Evolutionary conservation across 75 land plant species (phyloP).

Genomic region (Cupressus sempervirens): DNA sequence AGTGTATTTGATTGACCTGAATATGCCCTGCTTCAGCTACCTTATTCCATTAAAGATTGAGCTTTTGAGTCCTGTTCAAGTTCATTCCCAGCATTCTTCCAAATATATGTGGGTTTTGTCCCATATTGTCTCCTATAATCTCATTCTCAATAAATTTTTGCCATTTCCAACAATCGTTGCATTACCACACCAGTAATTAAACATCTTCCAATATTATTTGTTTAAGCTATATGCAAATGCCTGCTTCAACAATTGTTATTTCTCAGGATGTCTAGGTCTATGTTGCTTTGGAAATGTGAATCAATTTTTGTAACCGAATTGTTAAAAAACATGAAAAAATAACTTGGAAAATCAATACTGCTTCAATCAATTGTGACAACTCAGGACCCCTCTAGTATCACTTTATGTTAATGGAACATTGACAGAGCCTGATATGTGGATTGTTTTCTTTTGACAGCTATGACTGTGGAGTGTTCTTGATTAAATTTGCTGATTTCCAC

Average conservation of each 20-base stretch:
- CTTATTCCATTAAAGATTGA: background rate
- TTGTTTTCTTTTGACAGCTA: background rate
- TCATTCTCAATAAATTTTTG: background rate
- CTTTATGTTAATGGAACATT: background rate
- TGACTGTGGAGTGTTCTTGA: slow-evolving; percentile 9
- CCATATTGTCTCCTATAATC: background rate
- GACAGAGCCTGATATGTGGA: background rate
- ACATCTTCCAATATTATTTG: background rate
- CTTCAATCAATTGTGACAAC: background rate
- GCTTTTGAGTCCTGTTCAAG: background rate
- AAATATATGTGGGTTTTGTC: background rate
- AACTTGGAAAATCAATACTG: background rate
- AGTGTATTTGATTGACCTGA: background rate
- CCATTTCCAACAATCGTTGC: background rate
- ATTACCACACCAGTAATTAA: background rate
- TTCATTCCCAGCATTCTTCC: background rate
- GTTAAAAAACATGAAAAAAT: background rate
- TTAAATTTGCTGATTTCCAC: slow-evolving; percentile 7
- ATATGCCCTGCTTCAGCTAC: background rate
- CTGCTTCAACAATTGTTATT: background rate
- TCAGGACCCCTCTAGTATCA: background rate
- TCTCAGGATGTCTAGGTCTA: background rate
- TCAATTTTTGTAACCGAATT: background rate
- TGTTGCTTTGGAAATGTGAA: background rate
- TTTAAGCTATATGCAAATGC: background rate